These are phyloP conservation scores for Penicillium occitanis DNA, from an alignment of 2,329 filamentous ascomycete species.

Conservation along the genomic window DNA sequence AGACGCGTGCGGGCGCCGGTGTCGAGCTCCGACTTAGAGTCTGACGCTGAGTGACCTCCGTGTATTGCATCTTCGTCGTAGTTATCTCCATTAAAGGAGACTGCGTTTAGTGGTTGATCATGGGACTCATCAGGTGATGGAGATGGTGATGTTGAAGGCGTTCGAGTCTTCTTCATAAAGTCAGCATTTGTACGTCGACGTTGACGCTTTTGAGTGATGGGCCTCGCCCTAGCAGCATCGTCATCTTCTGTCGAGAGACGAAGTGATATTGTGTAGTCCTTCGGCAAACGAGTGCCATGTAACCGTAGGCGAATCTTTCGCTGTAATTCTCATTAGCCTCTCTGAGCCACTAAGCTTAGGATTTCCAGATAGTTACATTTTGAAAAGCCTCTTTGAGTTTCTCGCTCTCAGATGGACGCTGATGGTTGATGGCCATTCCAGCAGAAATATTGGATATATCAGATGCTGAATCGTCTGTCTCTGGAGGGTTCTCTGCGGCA, in stretches of 20 bases:
- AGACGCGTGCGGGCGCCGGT: constrained; percentile 47
- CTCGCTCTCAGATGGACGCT: constrained; percentile 34
- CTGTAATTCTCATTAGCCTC: constrained; percentile 22
- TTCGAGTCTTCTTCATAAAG: constrained; percentile 10
- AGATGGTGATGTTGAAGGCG: constrained; percentile 27
- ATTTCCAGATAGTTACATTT: constrained; percentile 29
- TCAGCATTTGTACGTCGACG: constrained; percentile 24
- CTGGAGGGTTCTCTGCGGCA: constrained; percentile 32
- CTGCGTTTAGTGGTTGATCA: neutral
- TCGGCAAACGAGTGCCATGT: constrained; percentile 55
- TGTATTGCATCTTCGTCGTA: constrained; percentile 20
- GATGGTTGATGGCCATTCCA: neutral
- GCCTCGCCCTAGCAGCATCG: constrained; percentile 19
- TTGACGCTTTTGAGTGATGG: constrained; percentile 25
- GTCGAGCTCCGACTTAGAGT: constrained; percentile 18
- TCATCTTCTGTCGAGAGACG: constrained; percentile 48
- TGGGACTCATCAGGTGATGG: constrained; percentile 15
- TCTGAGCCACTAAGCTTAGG: neutral
- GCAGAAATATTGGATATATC: constrained; percentile 23
- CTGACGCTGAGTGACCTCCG: constrained; percentile 18
- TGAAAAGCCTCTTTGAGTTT: constrained; percentile 56
- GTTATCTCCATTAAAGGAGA: neutral
- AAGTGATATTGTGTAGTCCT: constrained; percentile 54
- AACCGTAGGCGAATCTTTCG: constrained; percentile 60
- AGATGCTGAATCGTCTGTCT: constrained; percentile 38